Percentiles rank a stretch among this genome's conserved stretches.
phyloP scores from a whole-genome alignment of 108 stramenopile genomes.

The Hondaea fermentalgiana region DNA sequence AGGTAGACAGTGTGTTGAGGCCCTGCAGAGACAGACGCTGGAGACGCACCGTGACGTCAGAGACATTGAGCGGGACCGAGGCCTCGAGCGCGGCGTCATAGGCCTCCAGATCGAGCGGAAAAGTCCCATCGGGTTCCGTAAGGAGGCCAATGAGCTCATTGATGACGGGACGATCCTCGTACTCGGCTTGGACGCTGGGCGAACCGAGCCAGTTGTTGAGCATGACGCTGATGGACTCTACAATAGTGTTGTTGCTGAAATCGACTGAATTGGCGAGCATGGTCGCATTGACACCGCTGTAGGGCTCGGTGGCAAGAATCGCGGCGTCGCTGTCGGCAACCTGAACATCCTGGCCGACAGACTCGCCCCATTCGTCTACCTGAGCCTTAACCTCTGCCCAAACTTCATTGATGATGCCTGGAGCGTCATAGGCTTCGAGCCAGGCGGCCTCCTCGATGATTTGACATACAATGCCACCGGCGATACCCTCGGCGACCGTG shows the following conservation, averaged over 20 bases:
- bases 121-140: background rate
- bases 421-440: background rate
- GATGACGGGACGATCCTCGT: background rate
- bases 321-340: background rate
- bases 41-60: background rate
- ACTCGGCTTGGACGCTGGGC: background rate
- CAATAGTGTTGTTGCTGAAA: background rate
- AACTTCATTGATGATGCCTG: background rate
- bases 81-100: background rate
- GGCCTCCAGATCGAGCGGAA: background rate
- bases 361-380: background rate
- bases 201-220: slow-evolving; percentile 11
- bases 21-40: background rate
- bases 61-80: background rate
- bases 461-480: background rate
- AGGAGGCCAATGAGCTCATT: background rate
- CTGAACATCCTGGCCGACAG: background rate
- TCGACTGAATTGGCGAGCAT: background rate
- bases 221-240: background rate
- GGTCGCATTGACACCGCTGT: background rate
- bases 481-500: background rate
- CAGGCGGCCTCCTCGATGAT: background rate
- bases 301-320: background rate
- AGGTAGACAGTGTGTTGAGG: background rate
- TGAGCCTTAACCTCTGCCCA: background rate